A percentile compares a stretch with the other conserved stretches of the same genome.
Conservation (phyloP, 306 rosid genomes). For the Gastrolobium bilobum region DNA sequence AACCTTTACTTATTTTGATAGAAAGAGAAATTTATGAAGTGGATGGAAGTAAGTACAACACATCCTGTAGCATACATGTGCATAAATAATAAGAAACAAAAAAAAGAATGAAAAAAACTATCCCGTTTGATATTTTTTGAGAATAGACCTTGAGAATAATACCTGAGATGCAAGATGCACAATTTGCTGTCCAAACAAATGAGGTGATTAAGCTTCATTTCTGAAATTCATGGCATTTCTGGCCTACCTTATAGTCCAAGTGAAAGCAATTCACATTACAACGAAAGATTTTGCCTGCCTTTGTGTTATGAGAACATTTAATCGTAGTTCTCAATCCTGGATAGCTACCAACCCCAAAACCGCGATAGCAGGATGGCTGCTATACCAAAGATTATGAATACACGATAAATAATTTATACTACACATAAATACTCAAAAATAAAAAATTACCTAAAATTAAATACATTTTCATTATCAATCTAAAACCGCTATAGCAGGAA, state of each 20-base stretch:
- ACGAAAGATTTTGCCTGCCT: constrained; percentile 20
- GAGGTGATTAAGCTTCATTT: constrained; percentile 9
- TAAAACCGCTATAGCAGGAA: not conserved
- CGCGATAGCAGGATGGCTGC: not conserved
- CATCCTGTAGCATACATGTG: not conserved
- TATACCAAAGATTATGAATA: not conserved
- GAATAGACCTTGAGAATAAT: constrained; percentile 18
- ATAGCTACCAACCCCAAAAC: not conserved
- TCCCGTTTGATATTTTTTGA: not conserved
- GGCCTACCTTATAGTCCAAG: not conserved
- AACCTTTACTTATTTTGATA: not conserved
- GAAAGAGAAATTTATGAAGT: not conserved
- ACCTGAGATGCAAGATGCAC: not conserved
- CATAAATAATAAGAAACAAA: constrained; percentile 8
- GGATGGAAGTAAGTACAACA: constrained; percentile 1
- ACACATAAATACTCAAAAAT: not conserved
- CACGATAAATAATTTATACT: constrained; percentile 8
- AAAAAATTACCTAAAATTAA: not conserved
- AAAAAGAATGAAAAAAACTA: not conserved
- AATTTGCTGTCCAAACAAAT: not conserved
- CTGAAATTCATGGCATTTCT: constrained; percentile 19
- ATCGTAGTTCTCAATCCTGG: constrained; percentile 10
- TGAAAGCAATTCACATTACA: not conserved
- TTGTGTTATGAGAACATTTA: constrained; percentile 8
- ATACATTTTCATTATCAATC: not conserved